Conservation (phyloP, 1,139 yeast genomes). For the Williopsis jadinii region DNA sequence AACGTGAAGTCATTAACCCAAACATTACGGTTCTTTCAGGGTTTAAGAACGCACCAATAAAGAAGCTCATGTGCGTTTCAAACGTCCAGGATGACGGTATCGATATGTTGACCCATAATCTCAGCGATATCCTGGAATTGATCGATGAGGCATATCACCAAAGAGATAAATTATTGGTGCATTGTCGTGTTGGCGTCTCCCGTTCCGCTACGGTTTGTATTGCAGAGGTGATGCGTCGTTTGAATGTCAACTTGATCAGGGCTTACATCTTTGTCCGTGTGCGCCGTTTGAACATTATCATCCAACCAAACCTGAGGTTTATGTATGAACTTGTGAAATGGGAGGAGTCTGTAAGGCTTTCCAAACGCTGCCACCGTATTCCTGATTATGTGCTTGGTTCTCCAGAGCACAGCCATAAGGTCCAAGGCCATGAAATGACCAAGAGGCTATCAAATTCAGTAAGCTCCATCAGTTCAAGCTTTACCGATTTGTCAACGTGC, state of each 20-base stretch:
- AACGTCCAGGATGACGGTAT: constrained; percentile 45
- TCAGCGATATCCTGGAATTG: constrained; percentile 35
- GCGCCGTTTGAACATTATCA: constrained; percentile 76
- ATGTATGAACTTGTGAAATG: constrained; percentile 80
- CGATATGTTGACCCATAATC: constrained; percentile 37
- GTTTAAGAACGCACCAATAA: constrained; percentile 29
- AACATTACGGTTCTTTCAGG: constrained; percentile 23
- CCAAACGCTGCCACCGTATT: constrained; percentile 9
- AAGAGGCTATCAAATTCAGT: constrained; percentile 10
- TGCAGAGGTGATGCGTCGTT: constrained; percentile 79
- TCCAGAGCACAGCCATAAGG: background rate
- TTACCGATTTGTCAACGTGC: constrained; percentile 8
- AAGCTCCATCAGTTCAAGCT: constrained; percentile 11
- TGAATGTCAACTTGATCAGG: constrained; percentile 55
- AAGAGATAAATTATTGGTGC: constrained; percentile 57
- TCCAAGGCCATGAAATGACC: constrained; percentile 1
- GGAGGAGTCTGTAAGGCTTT: constrained; percentile 41
- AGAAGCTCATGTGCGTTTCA: constrained; percentile 31
- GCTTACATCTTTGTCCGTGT: constrained; percentile 81
- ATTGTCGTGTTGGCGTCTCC: constrained; percentile 89
- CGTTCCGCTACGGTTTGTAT: constrained; percentile 86
- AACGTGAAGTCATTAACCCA: constrained; percentile 17
- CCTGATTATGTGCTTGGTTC: background rate
- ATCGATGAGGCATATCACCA: constrained; percentile 33
- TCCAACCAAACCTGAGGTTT: constrained; percentile 82